These are phyloP conservation scores for Aciculosporium take DNA, from an alignment of 2,329 filamentous ascomycete species.

Conservation along the genomic window DNA sequence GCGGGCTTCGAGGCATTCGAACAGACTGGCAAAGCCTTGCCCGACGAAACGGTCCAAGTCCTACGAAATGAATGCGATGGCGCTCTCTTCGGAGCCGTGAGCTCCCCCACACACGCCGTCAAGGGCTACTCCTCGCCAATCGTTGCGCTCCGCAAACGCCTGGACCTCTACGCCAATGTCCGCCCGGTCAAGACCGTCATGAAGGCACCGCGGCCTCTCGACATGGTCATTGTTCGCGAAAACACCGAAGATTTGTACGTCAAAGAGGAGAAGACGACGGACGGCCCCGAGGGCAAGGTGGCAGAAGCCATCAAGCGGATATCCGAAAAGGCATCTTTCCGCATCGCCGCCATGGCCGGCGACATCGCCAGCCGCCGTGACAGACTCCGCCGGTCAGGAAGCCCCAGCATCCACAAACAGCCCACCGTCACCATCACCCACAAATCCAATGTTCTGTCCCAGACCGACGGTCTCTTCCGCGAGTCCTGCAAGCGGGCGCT, in stretches of 20 bases:
- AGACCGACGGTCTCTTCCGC: constrained; percentile 94
- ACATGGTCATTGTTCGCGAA: constrained; percentile 96
- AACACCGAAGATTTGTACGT: constrained; percentile 99
- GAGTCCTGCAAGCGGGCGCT: constrained; percentile 63
- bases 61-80: constrained; percentile 87
- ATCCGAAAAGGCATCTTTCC: constrained; percentile 65
- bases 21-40: constrained; percentile 73
- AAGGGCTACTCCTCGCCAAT: constrained; percentile 95
- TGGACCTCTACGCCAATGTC: constrained; percentile 94
- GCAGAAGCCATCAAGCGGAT: constrained; percentile 98
- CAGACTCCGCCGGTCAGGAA: constrained; percentile 51
- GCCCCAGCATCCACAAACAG: constrained; percentile 45
- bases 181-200: constrained; percentile 78
- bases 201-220: constrained; percentile 56
- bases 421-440: constrained; percentile 92
- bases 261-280: constrained; percentile 82
- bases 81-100: constrained; percentile 90
- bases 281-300: constrained; percentile 64
- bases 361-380: constrained; percentile 85
- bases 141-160: constrained; percentile 86
- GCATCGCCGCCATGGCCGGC: constrained; percentile 86
- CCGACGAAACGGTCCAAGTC: constrained; percentile 79
- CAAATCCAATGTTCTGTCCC: constrained; percentile 93
- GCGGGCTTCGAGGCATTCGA: constrained; percentile 92
- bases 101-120: constrained; percentile 77